These are phyloP conservation scores for Aspergillus hiratsukae DNA, from an alignment of 2,329 filamentous ascomycete genomes.

Conservation along the genomic window DNA sequence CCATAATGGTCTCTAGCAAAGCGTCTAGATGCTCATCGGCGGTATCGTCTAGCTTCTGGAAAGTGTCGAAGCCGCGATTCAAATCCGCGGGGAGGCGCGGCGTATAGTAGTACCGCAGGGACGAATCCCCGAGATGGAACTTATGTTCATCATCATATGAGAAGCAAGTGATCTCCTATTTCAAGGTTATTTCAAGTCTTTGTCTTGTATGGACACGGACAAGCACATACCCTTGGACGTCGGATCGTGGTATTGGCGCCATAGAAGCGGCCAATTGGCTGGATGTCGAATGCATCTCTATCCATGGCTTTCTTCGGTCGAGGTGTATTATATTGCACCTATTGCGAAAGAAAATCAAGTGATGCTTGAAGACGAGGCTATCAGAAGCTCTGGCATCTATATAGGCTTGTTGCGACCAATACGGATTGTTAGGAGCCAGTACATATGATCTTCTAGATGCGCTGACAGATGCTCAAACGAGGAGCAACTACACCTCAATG, in stretches of 20 bases:
- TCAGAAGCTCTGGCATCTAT: not conserved
- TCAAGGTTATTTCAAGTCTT: constrained; percentile 5
- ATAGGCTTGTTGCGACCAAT: not conserved
- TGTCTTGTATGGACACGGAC: not conserved
- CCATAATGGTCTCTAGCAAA: constrained; percentile 69
- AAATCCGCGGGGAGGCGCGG: constrained; percentile 68
- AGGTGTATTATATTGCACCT: not conserved
- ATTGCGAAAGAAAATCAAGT: not conserved
- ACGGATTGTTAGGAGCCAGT: not conserved
- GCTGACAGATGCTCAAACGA: not conserved
- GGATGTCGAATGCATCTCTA: constrained; percentile 55
- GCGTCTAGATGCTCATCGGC: constrained; percentile 85
- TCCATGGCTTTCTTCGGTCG: constrained; percentile 23
- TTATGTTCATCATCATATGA: constrained; percentile 83
- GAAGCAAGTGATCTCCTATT: constrained; percentile 83
- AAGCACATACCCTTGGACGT: constrained; percentile 60
- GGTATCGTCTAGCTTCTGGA: constrained; percentile 76
- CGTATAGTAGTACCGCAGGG: constrained; percentile 83
- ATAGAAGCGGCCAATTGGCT: constrained; percentile 65
- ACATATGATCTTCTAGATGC: not conserved
- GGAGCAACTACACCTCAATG: not conserved
- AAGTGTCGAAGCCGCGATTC: constrained; percentile 74
- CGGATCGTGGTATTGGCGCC: constrained; percentile 67
- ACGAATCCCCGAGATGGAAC: constrained; percentile 71
- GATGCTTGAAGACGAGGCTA: not conserved